Evolutionary conservation across 1,284 basidiomycete species (phyloP), one percentile per base, ranked within the genome.

Genomic region (Blastosporella zonata): DNA sequence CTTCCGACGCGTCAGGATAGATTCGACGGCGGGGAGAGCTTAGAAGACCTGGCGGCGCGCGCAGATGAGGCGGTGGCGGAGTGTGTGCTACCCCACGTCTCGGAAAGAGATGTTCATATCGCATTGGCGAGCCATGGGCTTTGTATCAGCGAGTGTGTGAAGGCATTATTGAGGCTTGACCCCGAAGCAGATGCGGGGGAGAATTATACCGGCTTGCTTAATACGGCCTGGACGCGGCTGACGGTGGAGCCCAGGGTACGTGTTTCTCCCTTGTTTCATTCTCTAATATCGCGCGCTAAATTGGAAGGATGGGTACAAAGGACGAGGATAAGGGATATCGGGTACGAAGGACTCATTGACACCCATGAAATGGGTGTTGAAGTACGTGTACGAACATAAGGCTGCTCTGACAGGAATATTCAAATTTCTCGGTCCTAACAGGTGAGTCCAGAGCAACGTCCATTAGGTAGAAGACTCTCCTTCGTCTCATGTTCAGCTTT

Each of bases 71-170:
- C 78, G 0, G 67, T 88, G 13, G 63, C 67, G 34, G 72, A 83
- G 43, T 74, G 80, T 47, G 71, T 90, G 17, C 60, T 87, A 50
- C 81, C 82, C 0, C 77, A 84, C 54, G 59, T 90, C 7, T 64
- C 62, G 49, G 61, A 65, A 22, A 66, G 70, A 3, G 68, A 49
- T 12, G 49, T 41, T 61, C 28, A 60, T 59, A 25, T 91, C 33
- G 82, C 81, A 3, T 60, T 90, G 37, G 81, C 87, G 21, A 85
- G 87, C 56, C 88, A 90, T 65, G 87, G 87, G 0, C 66, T 88
- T 46, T 86, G 81, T 56, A 84, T 90, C 39, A 77, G 78, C 47
- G 84, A 87, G 59, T 56, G 82, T 39, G 64, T 84, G 6, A 64
- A 72, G 17, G 76, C 77, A 12, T 55, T 85, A 20, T 56, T 83